phyloP scores from a whole-genome alignment of 2,329 filamentous ascomycete species.

The Trichothecium sympodiale region DNA sequence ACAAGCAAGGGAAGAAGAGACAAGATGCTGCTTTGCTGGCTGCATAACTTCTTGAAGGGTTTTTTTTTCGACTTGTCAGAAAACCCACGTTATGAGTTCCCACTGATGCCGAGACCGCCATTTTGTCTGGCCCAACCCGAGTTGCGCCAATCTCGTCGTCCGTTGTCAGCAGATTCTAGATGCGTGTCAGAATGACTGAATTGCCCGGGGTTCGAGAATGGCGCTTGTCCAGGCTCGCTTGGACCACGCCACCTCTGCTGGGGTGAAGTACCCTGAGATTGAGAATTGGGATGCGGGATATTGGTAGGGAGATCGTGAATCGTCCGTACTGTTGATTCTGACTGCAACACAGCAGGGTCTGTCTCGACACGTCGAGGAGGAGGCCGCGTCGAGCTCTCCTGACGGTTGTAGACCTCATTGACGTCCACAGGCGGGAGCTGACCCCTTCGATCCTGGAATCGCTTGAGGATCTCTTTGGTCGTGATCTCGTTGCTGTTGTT shows the following conservation, averaged over 20 bases:
- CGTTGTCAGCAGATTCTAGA: constrained; percentile 26
- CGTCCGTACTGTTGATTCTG: constrained; percentile 74
- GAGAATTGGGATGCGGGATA: constrained; percentile 22
- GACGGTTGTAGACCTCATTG: constrained; percentile 44
- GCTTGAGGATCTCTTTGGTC: constrained; percentile 92
- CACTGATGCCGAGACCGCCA: constrained; percentile 37
- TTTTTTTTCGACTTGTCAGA: neutral
- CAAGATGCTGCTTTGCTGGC: neutral
- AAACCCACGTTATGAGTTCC: constrained; percentile 22
- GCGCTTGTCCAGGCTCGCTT: constrained; percentile 3
- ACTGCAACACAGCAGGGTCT: constrained; percentile 75
- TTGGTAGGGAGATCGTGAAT: constrained; percentile 46
- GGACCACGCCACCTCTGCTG: constrained; percentile 33
- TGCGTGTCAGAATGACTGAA: constrained; percentile 33
- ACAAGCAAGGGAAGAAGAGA: neutral
- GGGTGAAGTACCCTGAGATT: constrained; percentile 35
- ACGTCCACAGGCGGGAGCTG: constrained; percentile 49
- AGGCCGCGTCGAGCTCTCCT: constrained; percentile 44
- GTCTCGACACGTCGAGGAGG: constrained; percentile 63
- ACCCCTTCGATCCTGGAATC: constrained; percentile 69
- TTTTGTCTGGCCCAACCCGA: constrained; percentile 42
- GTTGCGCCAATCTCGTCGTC: constrained; percentile 46
- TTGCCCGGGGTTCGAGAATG: constrained; percentile 13
- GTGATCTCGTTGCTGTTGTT: constrained; percentile 78
- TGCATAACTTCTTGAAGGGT: neutral